These are phyloP conservation scores for Withania somnifera DNA, from an alignment of 305 asterid genomes.

Conservation along the genomic window DNA sequence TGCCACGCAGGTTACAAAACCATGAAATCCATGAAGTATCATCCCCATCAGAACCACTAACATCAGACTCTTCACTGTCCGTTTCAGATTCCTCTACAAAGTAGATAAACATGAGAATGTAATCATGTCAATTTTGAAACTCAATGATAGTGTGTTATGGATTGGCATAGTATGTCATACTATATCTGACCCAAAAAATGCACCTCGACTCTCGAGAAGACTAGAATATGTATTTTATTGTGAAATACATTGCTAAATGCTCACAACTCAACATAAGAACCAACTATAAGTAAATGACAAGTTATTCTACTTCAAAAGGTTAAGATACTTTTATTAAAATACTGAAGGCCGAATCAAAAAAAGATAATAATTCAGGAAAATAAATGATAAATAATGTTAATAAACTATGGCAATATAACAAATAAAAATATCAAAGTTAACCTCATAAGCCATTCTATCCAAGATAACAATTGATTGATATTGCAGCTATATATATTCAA, in stretches of 20 bases:
- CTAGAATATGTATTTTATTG: neutral
- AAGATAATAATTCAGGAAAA: neutral
- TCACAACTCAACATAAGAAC: neutral
- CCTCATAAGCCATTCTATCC: neutral
- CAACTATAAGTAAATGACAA: neutral
- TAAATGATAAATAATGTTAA: neutral
- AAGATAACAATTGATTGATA: neutral
- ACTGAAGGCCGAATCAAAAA: neutral
- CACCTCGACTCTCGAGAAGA: neutral
- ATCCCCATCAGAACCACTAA: conserved; percentile 94
- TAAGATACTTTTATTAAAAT: neutral
- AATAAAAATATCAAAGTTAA: neutral
- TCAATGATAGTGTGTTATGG: neutral
- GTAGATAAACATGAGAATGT: conserved; percentile 4
- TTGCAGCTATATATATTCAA: neutral
- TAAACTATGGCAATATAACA: neutral
- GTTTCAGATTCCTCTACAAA: conserved; percentile 89
- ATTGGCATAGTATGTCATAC: neutral
- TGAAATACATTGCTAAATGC: neutral
- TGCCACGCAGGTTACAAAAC: conserved; percentile 96
- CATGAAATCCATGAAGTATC: conserved; percentile 98
- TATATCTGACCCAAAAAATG: neutral
- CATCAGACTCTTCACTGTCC: conserved; percentile 92
- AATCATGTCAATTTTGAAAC: neutral
- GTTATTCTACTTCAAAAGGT: neutral